These are phyloP conservation scores for Juglanconis sp. DNA, from an alignment of 2,329 filamentous ascomycete species.

Conservation along the genomic window DNA sequence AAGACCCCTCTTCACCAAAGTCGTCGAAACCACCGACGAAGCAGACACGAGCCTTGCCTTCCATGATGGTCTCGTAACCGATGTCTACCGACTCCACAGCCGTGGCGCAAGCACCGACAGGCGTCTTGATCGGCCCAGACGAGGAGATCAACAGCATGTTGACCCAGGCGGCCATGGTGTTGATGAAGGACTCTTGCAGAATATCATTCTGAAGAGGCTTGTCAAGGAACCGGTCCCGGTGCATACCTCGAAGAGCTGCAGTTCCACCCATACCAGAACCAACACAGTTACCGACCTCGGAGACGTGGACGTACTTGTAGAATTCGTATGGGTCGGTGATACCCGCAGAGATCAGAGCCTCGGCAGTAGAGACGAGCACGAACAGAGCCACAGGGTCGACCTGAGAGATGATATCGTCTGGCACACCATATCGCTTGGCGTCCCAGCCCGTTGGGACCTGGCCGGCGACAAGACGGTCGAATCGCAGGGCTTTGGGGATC, in stretches of 20 bases:
- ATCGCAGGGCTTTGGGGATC: slow-evolving; percentile 95
- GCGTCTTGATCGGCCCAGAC: slow-evolving; percentile 97
- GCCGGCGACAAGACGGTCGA: slow-evolving; percentile 94
- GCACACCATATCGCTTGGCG: slow-evolving; percentile 91
- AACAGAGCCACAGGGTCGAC: slow-evolving; percentile 96
- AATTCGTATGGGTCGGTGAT: slow-evolving; percentile 99
- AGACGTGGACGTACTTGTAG: slow-evolving; percentile 98
- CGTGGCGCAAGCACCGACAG: slow-evolving; percentile 94
- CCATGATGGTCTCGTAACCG: slow-evolving; percentile 96
- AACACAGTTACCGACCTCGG: slow-evolving; percentile 95
- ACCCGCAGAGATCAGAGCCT: slow-evolving; percentile 86
- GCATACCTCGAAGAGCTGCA: slow-evolving; percentile 90
- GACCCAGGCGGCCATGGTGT: slow-evolving; percentile 99
- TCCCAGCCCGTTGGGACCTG: slow-evolving; percentile 98
- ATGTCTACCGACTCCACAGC: slow-evolving; percentile 97
- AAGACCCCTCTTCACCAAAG: slow-evolving; percentile 98
- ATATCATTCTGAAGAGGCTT: slow-evolving; percentile 98
- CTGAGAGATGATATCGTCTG: slow-evolving; percentile 95
- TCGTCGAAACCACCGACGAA: slow-evolving; percentile 99
- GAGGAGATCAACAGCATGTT: slow-evolving; percentile 98
- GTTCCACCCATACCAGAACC: slow-evolving; percentile 98
- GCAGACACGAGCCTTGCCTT: slow-evolving; percentile 96
- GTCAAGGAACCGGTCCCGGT: slow-evolving; percentile 95
- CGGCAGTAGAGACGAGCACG: slow-evolving; percentile 88
- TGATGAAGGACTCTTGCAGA: slow-evolving; percentile 98